Evolutionary conservation across 2,329 filamentous ascomycete species (phyloP), one percentile per base, ranked within the genome.

Genomic region (Aspergillus awamori): DNA sequence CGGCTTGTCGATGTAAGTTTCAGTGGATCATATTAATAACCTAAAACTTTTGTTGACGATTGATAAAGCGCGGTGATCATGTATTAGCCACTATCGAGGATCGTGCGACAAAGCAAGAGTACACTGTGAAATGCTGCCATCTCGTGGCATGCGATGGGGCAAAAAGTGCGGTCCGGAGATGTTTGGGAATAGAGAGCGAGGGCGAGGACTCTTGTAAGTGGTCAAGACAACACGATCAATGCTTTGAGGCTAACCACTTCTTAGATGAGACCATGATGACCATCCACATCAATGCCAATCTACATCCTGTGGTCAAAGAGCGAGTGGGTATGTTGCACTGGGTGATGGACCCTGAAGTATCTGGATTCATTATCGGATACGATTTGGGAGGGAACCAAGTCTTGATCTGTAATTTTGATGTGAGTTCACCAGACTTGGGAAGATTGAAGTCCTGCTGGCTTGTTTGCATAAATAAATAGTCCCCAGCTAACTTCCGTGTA

Each of bases 181-280:
- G 61, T 43, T 63, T 80, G 1, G 70, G 69, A 0, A 73, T 80
- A 10, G 70, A 75, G 26, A 73, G 70, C 43, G 78, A 81, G n/a
- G 79, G 78, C 39, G 79, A 80, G 61, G 76, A 79, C 52, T 74
- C 76, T 28, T 79, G 78, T 76, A 63, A 69, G 74, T 67, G 26
- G 43, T 15, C 11, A 2, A n/a, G 4, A 13, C 24, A 15, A 8
- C 10, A 8, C 15, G 15, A 0, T 36, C 4, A 13, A 28, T 8
- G 4, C 1, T 11, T 6, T 5, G 2, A 30, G 13, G 8, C 53
- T 55, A 15, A 55, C 10, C n/a, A n/a, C 5, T 1, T 30, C 3
- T 20, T 33, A 78, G 76, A 77, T 39, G 77, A 80, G 58, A 80
- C 77, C 0, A 80, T 80, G 79, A 80, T 81, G 79, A 81, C 79